These are phyloP conservation scores for Lepidium campestre DNA, from an alignment of 441 rosid species.

Conservation along the genomic window DNA sequence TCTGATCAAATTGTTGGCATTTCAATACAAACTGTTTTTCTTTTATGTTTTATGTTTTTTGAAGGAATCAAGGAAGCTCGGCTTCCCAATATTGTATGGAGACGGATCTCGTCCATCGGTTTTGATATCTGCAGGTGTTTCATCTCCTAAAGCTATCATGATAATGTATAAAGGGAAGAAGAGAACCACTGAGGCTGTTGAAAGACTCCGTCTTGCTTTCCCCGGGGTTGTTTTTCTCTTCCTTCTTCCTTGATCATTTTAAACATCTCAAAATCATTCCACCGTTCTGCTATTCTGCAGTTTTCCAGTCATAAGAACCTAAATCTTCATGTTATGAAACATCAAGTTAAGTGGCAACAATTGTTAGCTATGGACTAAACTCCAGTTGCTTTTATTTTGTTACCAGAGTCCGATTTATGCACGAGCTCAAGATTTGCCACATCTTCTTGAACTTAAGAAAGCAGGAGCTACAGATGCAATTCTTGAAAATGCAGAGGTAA, in stretches of 20 bases:
- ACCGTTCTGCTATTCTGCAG: too few relatives aligned
- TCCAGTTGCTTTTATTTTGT: conserved; percentile 8
- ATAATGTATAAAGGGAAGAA: conserved; percentile 81
- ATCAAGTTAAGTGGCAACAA: neutral
- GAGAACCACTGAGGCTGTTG: conserved; percentile 75
- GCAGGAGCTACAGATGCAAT: conserved; percentile 91
- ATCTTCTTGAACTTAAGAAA: conserved; percentile 89
- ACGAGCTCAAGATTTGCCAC: conserved; percentile 77
- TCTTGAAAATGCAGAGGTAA: conserved; percentile 87
- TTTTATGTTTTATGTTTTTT: neutral
- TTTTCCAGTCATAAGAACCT: too few relatives aligned
- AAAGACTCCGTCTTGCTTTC: conserved; percentile 86
- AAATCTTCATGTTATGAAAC: neutral
- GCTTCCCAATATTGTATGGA: conserved; percentile 80
- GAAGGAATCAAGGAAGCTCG: conserved; percentile 81
- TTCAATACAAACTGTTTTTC: neutral
- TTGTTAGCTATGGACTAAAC: neutral
- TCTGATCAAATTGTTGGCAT: neutral
- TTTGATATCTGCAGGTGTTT: conserved; percentile 78
- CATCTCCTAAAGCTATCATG: conserved; percentile 90
- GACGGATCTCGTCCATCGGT: conserved; percentile 88
- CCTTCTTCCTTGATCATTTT: neutral
- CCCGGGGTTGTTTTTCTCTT: conserved; percentile 50
- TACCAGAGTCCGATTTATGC: conserved; percentile 79
- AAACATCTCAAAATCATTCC: neutral